phyloP scores from a whole-genome alignment of 2,329 filamentous ascomycete species.

The Thelonectria rubi region DNA sequence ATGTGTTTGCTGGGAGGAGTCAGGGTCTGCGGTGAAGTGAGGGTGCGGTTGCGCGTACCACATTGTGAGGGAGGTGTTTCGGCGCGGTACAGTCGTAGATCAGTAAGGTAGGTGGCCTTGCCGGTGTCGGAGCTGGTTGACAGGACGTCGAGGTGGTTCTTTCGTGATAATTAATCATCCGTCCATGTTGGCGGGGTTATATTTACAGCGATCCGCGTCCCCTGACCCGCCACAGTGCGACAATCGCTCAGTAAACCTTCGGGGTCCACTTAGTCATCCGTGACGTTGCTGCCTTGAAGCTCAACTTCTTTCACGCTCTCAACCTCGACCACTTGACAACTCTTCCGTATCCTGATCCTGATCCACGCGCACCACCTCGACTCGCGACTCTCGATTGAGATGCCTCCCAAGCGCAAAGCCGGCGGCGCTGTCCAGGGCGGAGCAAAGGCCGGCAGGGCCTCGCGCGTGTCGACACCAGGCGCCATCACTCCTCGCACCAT shows the following conservation, averaged over 20 bases:
- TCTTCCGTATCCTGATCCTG: slow-evolving; percentile 8
- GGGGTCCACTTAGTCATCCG: slow-evolving; percentile 17
- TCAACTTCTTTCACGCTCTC: background rate
- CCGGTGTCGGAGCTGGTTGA: background rate
- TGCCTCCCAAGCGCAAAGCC: slow-evolving; percentile 79
- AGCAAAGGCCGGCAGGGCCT: slow-evolving; percentile 65
- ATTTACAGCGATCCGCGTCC: slow-evolving; percentile 23
- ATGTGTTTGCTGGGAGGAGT: slow-evolving; percentile 82
- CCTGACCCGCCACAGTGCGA: slow-evolving; percentile 16
- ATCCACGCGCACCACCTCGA: slow-evolving; percentile 11
- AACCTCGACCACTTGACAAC: slow-evolving; percentile 1
- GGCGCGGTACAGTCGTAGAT: too few relatives aligned
- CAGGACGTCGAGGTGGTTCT: background rate
- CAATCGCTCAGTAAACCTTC: slow-evolving; percentile 2
- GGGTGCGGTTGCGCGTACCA: slow-evolving; percentile 45
- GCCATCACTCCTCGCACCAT: slow-evolving; percentile 67
- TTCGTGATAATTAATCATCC: slow-evolving; percentile 16
- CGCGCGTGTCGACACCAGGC: slow-evolving; percentile 68
- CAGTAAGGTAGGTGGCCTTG: background rate
- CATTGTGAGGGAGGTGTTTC: slow-evolving; percentile 39
- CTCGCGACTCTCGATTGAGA: slow-evolving; percentile 44
- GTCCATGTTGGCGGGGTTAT: slow-evolving; percentile 24
- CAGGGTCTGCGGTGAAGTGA: background rate
- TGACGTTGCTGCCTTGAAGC: slow-evolving; percentile 23
- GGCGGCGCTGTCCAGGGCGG: slow-evolving; percentile 55